phyloP scores from a whole-genome alignment of 176 grass and related monocot genomes.

The Triticum timopheevii region DNA sequence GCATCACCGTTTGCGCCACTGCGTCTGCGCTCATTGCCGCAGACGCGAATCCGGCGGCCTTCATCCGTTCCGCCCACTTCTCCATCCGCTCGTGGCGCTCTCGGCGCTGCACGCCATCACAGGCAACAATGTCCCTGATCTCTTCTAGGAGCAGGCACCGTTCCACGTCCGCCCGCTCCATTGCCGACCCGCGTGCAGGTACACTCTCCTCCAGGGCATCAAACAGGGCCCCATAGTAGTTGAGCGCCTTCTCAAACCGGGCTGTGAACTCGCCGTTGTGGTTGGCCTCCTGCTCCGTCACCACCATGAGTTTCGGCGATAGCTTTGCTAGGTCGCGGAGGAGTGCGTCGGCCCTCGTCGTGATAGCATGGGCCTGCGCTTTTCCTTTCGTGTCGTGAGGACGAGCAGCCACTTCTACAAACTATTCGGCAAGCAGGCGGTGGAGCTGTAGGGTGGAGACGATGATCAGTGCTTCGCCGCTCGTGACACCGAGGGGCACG shows the following conservation, averaged over 20 bases:
- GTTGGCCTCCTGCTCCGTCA: slow-evolving; percentile 64
- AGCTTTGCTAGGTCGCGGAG: slow-evolving; percentile 27
- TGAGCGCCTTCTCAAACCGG: neutral
- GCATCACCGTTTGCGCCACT: neutral
- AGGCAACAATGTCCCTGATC: slow-evolving; percentile 57
- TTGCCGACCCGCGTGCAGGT: neutral
- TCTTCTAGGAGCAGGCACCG: slow-evolving; percentile 47
- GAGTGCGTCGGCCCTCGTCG: slow-evolving; percentile 31
- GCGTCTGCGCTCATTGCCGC: slow-evolving; percentile 5
- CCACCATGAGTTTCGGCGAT: slow-evolving; percentile 52
- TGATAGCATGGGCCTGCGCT: neutral
- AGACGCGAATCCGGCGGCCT: slow-evolving; percentile 21
- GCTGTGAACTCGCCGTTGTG: slow-evolving; percentile 21
- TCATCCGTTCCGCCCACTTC: slow-evolving; percentile 42
- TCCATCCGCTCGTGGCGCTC: slow-evolving; percentile 60
- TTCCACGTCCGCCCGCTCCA: slow-evolving; percentile 43
- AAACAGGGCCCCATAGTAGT: neutral
- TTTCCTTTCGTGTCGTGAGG: neutral
- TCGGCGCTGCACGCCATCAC: slow-evolving; percentile 29
- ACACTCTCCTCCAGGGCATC: neutral
- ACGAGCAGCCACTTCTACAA: neutral
- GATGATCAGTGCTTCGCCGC: slow-evolving; percentile 43
- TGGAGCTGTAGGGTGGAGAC: slow-evolving; percentile 56
- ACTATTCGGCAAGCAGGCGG: slow-evolving; percentile 27
- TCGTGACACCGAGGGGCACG: slow-evolving; percentile 27